Evolutionary conservation across 1,139 yeast species (phyloP).

Genomic region (Sugiyamaella neomexicana): DNA sequence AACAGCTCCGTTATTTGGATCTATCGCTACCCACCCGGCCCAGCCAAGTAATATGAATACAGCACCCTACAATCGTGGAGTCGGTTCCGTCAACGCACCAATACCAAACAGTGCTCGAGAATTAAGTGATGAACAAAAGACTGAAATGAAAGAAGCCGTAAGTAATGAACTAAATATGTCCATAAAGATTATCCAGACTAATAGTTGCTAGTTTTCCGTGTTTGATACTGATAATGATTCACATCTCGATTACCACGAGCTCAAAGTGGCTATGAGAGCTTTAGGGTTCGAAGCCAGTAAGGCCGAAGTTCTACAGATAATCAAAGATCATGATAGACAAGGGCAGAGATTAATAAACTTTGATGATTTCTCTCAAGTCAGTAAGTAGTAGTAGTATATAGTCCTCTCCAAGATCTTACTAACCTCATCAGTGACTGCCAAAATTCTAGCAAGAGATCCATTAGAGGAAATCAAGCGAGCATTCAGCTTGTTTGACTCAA

Average conservation of each 20-base stretch:
- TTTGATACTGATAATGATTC: conserved; percentile 96
- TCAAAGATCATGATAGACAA: conserved; percentile 78
- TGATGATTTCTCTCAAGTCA: conserved; percentile 76
- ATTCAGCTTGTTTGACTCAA: conserved; percentile 86
- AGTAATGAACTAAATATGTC: conserved; percentile 26
- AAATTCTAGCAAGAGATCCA: conserved; percentile 83
- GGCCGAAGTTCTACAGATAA: conserved; percentile 74
- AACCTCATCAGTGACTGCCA: conserved; percentile 57
- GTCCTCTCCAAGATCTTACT: background rate
- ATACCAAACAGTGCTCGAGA: conserved; percentile 42
- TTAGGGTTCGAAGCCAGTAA: conserved; percentile 86
- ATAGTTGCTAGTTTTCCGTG: conserved; percentile 55
- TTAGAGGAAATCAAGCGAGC: conserved; percentile 90
- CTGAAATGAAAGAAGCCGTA: conserved; percentile 87
- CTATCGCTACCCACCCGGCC: conserved; percentile 1
- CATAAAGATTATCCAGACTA: background rate
- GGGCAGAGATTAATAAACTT: conserved; percentile 71
- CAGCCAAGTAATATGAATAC: background rate
- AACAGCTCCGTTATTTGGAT: conserved; percentile 7
- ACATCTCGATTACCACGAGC: conserved; percentile 84
- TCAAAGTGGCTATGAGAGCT: conserved; percentile 90
- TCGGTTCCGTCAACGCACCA: conserved; percentile 4
- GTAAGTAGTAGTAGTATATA: conserved; percentile 49
- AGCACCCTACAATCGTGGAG: conserved; percentile 6
- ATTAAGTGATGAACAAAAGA: conserved; percentile 83